Percentiles rank a stretch among this genome's conserved stretches.
These are phyloP conservation scores for Aspergillus latus DNA, from an alignment of 2,329 filamentous ascomycete species.

Conservation along the genomic window DNA sequence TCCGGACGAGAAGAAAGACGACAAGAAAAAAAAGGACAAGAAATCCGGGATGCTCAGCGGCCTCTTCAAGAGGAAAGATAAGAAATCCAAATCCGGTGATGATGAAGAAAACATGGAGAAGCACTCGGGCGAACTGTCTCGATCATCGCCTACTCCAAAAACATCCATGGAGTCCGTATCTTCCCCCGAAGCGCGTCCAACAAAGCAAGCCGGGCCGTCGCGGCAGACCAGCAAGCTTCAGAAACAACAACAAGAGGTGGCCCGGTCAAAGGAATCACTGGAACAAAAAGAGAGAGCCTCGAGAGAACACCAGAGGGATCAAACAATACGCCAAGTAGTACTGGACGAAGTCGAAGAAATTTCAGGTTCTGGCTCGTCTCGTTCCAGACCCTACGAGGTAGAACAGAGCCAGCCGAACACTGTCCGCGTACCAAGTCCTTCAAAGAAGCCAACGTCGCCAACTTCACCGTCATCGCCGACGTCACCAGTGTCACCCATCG, in stretches of 20 bases:
- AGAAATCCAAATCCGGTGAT: conserved; percentile 54
- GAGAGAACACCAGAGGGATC: conserved; percentile 24
- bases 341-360: conserved; percentile 30
- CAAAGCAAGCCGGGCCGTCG: conserved; percentile 46
- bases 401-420: conserved; percentile 23
- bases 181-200: conserved; percentile 35
- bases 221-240: conserved; percentile 68
- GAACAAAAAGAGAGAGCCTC: conserved; percentile 23
- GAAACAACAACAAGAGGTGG: conserved; percentile 58
- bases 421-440: conserved; percentile 22
- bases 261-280: conserved; percentile 34
- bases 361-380: conserved; percentile 23
- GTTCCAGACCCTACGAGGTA: conserved; percentile 22
- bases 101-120: conserved; percentile 57
- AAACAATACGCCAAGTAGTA: conserved; percentile 38
- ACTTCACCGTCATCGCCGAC: conserved; percentile 1
- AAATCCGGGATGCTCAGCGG: conserved; percentile 72
- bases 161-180: conserved; percentile 45
- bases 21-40: conserved; percentile 72
- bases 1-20: conserved; percentile 69
- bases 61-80: conserved; percentile 66
- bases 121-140: conserved; percentile 58
- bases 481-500: conserved; percentile 21
- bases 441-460: conserved; percentile 23
- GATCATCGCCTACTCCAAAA: conserved; percentile 47